Base-by-base conservation (phyloP, 805 yeast genomes). In the Kazachstania africana region DNA sequence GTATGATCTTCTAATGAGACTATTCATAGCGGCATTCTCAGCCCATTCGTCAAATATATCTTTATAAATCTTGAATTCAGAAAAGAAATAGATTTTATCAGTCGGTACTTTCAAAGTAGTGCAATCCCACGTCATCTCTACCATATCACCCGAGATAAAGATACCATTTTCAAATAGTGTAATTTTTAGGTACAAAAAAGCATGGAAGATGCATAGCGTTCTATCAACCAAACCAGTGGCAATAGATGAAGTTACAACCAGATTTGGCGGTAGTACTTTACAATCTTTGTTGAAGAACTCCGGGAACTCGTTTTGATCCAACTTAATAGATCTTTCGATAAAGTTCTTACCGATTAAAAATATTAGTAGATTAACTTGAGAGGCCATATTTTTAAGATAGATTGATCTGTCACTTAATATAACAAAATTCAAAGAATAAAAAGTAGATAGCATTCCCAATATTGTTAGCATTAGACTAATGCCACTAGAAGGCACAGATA, bases 231-330 rank as follows among this genome's bases (percentile, higher is more conserved):
- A 12, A 4, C 17, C 19, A 5, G 26, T 10, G 8, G 21, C 15
- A n/a, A n/a, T n/a, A n/a, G n/a, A n/a, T 4, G 26, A 6, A 22
- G 27, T 9, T 3, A 19, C 16, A 17, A 24, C 26, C n/a, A 46
- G 15, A 26, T 39, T 39, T 9, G 58, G 58, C 0, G 55, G 29
- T 5, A 48, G n/a, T 12, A 17, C 21, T 4, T 29, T 28, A n/a
- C n/a, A n/a, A n/a, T n/a, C n/a, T n/a, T n/a, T n/a, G n/a, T n/a
- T n/a, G n/a, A n/a, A n/a, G n/a, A n/a, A n/a, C n/a, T n/a, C n/a
- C n/a, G n/a, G n/a, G n/a, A n/a, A 43, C 8, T 34, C 21, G 28
- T 34, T 20, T 28, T 38, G 32, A 28, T 53, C 58, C 12, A 40
- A 16, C 19, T 33, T 29, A 24, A 30, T 39, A 13, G 43, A 36